Evolutionary conservation across 1,139 yeast species (phyloP).

Genomic region (Blastobotrys illinoisensis): DNA sequence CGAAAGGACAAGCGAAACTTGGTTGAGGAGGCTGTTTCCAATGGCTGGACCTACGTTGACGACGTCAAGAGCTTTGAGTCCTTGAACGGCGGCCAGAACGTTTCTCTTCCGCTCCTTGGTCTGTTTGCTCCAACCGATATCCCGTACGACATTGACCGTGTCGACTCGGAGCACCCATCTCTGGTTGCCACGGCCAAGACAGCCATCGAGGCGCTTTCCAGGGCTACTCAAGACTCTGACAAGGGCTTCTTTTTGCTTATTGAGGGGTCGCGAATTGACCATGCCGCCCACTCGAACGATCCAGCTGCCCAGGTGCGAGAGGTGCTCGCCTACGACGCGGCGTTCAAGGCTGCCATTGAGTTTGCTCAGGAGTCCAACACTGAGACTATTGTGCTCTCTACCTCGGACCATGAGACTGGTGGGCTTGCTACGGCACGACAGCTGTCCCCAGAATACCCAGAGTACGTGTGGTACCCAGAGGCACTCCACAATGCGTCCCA

Average conservation of each 20-base stretch:
- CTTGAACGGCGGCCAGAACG: constrained; percentile 52
- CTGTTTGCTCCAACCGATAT: constrained; percentile 66
- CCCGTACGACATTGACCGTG: constrained; percentile 76
- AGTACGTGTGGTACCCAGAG: constrained; percentile 73
- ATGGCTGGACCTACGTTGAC: constrained; percentile 66
- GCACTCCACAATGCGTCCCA: constrained; percentile 59
- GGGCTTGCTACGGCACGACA: constrained; percentile 78
- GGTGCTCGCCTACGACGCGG: constrained; percentile 69
- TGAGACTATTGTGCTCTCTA: constrained; percentile 69
- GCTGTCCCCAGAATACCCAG: constrained; percentile 51
- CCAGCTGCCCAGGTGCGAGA: constrained; percentile 84
- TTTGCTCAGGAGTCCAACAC: constrained; percentile 58
- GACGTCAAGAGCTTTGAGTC: constrained; percentile 52
- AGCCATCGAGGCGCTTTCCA: constrained; percentile 57
- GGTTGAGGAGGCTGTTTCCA: constrained; percentile 49
- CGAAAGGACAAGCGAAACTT: constrained; percentile 62
- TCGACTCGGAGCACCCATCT: constrained; percentile 55
- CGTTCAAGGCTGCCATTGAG: constrained; percentile 62
- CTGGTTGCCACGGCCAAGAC: constrained; percentile 66
- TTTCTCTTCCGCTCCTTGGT: constrained; percentile 64
- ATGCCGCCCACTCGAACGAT: constrained; percentile 86
- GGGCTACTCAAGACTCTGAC: constrained; percentile 62
- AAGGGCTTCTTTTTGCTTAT: constrained; percentile 75
- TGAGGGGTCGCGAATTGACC: constrained; percentile 88
- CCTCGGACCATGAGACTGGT: constrained; percentile 91